These are phyloP conservation scores for Lepidium aucheri DNA, from an alignment of 345 rosid genomes.

Conservation along the genomic window DNA sequence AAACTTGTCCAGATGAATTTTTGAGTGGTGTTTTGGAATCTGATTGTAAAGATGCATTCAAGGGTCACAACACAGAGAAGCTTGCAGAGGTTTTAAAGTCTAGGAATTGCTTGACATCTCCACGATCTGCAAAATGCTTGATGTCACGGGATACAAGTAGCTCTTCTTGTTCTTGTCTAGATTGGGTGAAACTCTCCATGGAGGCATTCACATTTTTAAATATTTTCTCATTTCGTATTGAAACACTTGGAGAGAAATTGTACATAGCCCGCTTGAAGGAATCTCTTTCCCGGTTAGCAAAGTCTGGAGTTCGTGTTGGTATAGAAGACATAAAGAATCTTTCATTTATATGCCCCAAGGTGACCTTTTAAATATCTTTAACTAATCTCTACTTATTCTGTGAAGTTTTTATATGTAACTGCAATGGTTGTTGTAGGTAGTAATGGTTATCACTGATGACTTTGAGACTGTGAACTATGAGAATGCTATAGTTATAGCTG, in stretches of 20 bases:
- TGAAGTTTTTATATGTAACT: slow-evolving; percentile 6
- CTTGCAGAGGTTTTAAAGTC: slow-evolving; percentile 59
- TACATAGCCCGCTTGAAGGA: slow-evolving; percentile 35
- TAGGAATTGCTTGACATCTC: slow-evolving; percentile 52
- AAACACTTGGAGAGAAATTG: slow-evolving; percentile 31
- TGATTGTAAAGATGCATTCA: slow-evolving; percentile 32
- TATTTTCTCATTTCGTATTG: slow-evolving; percentile 42
- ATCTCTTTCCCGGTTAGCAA: slow-evolving; percentile 40
- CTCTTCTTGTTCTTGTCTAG: slow-evolving; percentile 55
- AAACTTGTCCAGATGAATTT: slow-evolving; percentile 32
- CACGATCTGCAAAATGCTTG: slow-evolving; percentile 42
- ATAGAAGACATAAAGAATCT: slow-evolving; percentile 60
- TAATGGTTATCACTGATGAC: slow-evolving; percentile 39
- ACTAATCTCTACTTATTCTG: background rate
- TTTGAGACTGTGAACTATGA: slow-evolving; percentile 26
- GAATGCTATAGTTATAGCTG: slow-evolving; percentile 45
- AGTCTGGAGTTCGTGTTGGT: slow-evolving; percentile 40
- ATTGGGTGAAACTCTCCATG: slow-evolving; percentile 61
- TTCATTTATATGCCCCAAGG: slow-evolving; percentile 70
- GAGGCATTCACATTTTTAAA: slow-evolving; percentile 63
- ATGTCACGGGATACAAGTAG: slow-evolving; percentile 27
- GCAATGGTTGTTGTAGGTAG: slow-evolving; percentile 43
- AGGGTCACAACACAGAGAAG: slow-evolving; percentile 43
- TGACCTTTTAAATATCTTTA: slow-evolving; percentile 15
- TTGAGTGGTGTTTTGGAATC: slow-evolving; percentile 42